Evolutionary conservation across 352 stramenopile genomes (phyloP).

Genomic region (Phytophthora syringae): DNA sequence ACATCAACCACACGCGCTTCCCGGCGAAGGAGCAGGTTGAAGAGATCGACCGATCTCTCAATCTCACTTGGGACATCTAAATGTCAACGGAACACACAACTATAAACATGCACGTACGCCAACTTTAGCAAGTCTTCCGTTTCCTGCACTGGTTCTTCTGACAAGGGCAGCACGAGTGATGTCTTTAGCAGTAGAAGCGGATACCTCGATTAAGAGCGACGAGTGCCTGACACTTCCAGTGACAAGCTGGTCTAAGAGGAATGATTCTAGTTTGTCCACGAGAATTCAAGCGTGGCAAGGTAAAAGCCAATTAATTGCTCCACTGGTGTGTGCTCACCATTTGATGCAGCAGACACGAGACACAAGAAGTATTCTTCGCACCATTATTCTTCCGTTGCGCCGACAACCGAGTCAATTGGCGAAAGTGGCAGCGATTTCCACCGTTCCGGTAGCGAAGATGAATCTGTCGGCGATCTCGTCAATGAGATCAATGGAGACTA

Average conservation of each 20-base stretch:
- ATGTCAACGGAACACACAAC: constrained; percentile 8
- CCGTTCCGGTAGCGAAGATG: neutral
- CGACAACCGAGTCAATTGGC: neutral
- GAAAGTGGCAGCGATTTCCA: neutral
- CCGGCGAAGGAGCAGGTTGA: constrained; percentile 70
- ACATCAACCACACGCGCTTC: constrained; percentile 78
- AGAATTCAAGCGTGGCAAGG: constrained; percentile 18
- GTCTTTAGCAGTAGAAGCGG: constrained; percentile 1
- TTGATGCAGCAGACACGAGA: neutral
- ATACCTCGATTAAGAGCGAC: neutral
- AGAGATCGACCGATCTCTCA: constrained; percentile 71
- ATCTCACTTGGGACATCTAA: constrained; percentile 56
- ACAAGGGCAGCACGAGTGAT: neutral
- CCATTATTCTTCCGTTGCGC: neutral
- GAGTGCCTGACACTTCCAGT: neutral
- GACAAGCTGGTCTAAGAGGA: constrained; percentile 1
- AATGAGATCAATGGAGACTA: neutral
- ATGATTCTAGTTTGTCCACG: constrained; percentile 1
- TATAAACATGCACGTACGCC: constrained; percentile 15
- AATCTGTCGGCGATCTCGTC: constrained; percentile 7
- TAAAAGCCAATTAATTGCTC: neutral
- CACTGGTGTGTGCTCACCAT: too few relatives aligned
- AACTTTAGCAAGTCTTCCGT: constrained; percentile 22
- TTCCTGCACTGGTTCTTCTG: neutral
- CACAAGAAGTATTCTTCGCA: neutral